Percentiles rank a stretch among this genome's conserved stretches.
Conservation (phyloP, 2,329 filamentous ascomycete species). For the Colletotrichum sp. region DNA sequence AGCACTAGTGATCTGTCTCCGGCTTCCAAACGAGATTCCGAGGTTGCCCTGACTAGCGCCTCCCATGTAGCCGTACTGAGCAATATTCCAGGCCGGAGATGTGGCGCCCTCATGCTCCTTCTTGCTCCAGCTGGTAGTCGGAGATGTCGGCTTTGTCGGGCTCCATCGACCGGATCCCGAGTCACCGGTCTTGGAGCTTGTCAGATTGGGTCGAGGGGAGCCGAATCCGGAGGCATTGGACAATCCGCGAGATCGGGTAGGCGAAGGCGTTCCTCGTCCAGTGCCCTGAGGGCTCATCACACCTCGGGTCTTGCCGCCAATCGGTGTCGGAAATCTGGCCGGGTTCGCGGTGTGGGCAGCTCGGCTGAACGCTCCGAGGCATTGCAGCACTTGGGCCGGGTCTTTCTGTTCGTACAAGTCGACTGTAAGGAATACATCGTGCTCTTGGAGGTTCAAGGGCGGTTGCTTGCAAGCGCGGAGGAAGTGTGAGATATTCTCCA, state of each 20-base stretch:
- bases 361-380: constrained; percentile 88
- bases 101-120: constrained; percentile 81
- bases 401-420: constrained; percentile 96
- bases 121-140: constrained; percentile 89
- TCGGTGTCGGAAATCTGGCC: constrained; percentile 72
- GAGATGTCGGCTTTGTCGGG: constrained; percentile 64
- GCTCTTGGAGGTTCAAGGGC: constrained; percentile 85
- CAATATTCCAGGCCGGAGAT: constrained; percentile 95
- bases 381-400: constrained; percentile 93
- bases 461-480: constrained; percentile 84
- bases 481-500: constrained; percentile 99
- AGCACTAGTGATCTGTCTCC: constrained; percentile 89
- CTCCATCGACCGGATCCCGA: constrained; percentile 63
- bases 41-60: constrained; percentile 96
- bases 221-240: constrained; percentile 58
- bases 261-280: constrained; percentile 51
- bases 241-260: constrained; percentile 52
- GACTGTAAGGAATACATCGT: constrained; percentile 96
- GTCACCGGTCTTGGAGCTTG: constrained; percentile 58
- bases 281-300: constrained; percentile 71
- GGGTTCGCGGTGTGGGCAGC: constrained; percentile 80
- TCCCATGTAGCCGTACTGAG: constrained; percentile 98
- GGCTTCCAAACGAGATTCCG: constrained; percentile 88
- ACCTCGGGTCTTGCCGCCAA: constrained; percentile 71
- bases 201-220: constrained; percentile 41